Evolutionary conservation across 2,329 filamentous ascomycete species (phyloP).

Genomic region (Trichoderma oligosporum): DNA sequence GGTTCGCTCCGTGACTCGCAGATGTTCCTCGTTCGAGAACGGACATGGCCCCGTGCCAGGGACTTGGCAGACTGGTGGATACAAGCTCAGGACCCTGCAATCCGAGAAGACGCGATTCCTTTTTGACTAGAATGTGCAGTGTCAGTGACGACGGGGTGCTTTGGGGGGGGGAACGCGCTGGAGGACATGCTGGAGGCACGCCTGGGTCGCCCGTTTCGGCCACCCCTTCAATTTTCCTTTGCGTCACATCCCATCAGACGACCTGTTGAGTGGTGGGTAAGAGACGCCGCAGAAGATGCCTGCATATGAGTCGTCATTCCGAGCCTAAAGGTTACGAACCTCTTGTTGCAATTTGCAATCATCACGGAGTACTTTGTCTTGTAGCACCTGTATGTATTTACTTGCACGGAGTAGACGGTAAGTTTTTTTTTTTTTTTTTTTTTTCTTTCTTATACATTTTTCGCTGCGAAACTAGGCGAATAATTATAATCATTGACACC

Average conservation of each 20-base stretch:
- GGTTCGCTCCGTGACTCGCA: conserved; percentile 20
- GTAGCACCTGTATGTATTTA: neutral
- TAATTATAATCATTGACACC: neutral
- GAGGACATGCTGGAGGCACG: conserved; percentile 11
- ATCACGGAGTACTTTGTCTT: neutral
- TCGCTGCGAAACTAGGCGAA: neutral
- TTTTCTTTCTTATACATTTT: too few species aligned
- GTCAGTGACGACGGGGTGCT: conserved; percentile 11
- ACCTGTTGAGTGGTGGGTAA: conserved; percentile 15
- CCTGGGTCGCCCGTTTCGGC: conserved; percentile 13
- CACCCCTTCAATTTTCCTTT: conserved; percentile 19
- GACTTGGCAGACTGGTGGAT: conserved; percentile 15
- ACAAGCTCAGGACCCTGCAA: neutral
- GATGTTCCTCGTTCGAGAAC: conserved; percentile 23
- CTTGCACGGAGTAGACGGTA: neutral
- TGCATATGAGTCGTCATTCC: conserved; percentile 19
- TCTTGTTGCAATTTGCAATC: conserved; percentile 10
- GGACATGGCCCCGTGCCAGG: conserved; percentile 17
- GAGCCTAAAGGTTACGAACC: conserved; percentile 3
- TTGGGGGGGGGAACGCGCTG: conserved; percentile 4
- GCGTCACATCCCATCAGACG: conserved; percentile 19
- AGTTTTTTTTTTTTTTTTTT: neutral
- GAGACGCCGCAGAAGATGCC: conserved; percentile 5
- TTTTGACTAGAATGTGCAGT: conserved; percentile 19
- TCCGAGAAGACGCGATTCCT: conserved; percentile 9